A percentile compares a stretch with the other conserved stretches of the same genome.
Conservation (phyloP, 169 alveolate species). For the Plasmodium cynomolgi region DNA sequence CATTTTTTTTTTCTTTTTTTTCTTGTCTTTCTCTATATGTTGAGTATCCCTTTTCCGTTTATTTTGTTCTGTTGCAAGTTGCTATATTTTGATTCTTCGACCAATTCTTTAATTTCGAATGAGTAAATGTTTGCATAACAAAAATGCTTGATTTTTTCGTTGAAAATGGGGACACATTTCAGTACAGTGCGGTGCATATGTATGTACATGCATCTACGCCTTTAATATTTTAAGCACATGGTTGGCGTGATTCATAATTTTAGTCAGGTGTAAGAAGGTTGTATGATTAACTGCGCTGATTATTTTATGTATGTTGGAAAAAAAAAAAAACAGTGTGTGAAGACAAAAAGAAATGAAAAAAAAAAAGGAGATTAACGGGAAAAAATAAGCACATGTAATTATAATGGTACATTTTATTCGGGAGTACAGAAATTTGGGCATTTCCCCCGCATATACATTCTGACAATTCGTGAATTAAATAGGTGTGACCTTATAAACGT, state of each 20-base stretch:
- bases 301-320: background rate
- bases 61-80: background rate
- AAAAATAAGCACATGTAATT: background rate
- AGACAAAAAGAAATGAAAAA: background rate
- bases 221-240: conserved; percentile 11
- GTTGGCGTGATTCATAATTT: conserved; percentile 1
- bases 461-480: background rate
- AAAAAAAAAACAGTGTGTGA: background rate
- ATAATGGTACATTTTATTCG: background rate
- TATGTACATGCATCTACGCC: background rate
- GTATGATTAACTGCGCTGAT: background rate
- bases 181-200: background rate
- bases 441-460: background rate
- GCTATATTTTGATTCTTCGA: background rate
- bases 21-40: background rate
- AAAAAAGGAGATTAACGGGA: background rate
- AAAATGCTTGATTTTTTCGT: background rate
- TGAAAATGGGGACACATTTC: background rate
- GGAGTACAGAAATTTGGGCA: background rate
- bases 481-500: background rate
- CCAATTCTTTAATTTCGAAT: background rate
- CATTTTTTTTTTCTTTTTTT: conserved; percentile 8
- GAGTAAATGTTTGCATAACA: background rate
- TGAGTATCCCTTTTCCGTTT: background rate
- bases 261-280: background rate